Base-by-base conservation (phyloP, 1,139 yeast genomes). In the Blastobotrys serpentis region DNA sequence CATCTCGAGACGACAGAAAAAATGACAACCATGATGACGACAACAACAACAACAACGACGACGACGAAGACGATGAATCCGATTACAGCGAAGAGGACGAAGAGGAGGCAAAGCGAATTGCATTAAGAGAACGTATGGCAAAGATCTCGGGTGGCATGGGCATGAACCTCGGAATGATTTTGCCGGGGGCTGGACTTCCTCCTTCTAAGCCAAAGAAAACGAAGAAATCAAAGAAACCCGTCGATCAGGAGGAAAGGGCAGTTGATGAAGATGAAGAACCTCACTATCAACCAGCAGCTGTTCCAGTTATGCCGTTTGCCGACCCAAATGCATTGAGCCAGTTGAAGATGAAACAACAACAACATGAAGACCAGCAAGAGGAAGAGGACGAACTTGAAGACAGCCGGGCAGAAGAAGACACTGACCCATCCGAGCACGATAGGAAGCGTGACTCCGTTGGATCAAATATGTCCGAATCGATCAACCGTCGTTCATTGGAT, bases 121-220 rank as follows among this genome's bases (percentile, higher is more conserved):
- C 83, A 13, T 74, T 92, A 50, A 84, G 95, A 29, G 96, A 87
- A 58, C 79, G 98, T 56, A 92, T 92, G 97, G 98, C 99, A 16
- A 88, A 85, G 60, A 78, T 94, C 21, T 86, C 98, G 0, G 90
- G 90, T 14, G 96, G 96, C 11, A 84, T 95, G 64, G 94, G 94
- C 67, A 77, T 57, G 84, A 84, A 45, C 70, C 76, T 66, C 72
- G 81, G 73, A 50, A 71, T 62, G 70, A 52, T 63, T 44, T 61
- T 65, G 62, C 57, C 60, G 4, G 68, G 61, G 8, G 55, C 66
- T 8, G 56, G 62, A 37, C 62, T 73, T n/a, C 59, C 59, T 22
- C 61, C 73, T 1, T 56, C 71, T 8, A 29, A 38, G 1, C 57
- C 63, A 2, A 36, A 29, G 3, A 17, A 41, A 13, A 32, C 61